A percentile compares a stretch with the other conserved stretches of the same genome.
These are phyloP conservation scores for Globisporangium cystogenes DNA, from an alignment of 352 stramenopile genomes.

Conservation along the genomic window DNA sequence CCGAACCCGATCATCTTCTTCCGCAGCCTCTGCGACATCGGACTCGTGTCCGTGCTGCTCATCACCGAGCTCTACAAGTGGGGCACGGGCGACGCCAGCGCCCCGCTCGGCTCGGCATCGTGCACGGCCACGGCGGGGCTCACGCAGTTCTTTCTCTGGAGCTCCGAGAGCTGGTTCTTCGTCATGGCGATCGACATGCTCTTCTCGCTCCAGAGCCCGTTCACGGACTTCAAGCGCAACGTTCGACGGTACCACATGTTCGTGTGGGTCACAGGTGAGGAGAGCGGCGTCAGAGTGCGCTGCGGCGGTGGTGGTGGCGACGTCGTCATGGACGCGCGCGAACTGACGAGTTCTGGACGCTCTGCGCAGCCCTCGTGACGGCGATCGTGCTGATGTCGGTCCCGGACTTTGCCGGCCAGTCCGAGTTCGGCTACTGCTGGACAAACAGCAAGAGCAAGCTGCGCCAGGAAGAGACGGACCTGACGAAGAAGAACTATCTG, in stretches of 20 bases:
- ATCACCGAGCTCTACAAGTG: constrained; percentile 84
- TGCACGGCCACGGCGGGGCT: constrained; percentile 66
- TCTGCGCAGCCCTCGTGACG: constrained; percentile 41
- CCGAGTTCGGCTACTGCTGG: constrained; percentile 85
- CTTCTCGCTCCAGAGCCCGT: constrained; percentile 79
- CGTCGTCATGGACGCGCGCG: too few relatives aligned
- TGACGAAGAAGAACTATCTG: constrained; percentile 46
- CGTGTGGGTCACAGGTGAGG: constrained; percentile 68
- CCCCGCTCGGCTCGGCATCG: constrained; percentile 29
- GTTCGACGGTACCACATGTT: constrained; percentile 80
- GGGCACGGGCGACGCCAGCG: constrained; percentile 25
- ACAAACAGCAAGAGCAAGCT: constrained; percentile 67
- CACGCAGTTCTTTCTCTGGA: constrained; percentile 87
- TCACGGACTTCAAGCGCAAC: constrained; percentile 86
- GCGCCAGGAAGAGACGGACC: constrained; percentile 12
- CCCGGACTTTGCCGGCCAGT: constrained; percentile 59
- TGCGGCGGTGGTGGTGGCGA: background rate
- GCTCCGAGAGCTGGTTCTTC: constrained; percentile 86
- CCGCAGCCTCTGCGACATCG: constrained; percentile 76
- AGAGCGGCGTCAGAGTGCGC: too few relatives aligned
- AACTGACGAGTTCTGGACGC: background rate
- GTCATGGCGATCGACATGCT: constrained; percentile 88
- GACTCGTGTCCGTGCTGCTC: constrained; percentile 70
- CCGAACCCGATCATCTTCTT: constrained; percentile 88
- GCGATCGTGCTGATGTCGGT: constrained; percentile 70